Evolutionary conservation across 148 eudicot genomes (phyloP), one percentile per base, ranked within the genome.

Genomic region (Fagopyrum esculentum): DNA sequence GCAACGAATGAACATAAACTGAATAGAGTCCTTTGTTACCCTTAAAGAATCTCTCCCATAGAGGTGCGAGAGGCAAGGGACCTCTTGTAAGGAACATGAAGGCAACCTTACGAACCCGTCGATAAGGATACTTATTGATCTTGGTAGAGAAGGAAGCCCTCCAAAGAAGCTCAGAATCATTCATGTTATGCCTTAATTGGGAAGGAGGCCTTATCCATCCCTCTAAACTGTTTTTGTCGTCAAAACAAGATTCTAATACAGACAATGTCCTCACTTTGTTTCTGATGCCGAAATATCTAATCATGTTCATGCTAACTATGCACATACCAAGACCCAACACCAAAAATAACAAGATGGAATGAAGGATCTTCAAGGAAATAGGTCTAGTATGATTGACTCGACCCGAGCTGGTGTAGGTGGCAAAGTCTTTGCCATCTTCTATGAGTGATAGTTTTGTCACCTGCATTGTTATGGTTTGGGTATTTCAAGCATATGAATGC

Each of bases 1-100:
- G 88, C 49, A 83, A 45, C 10, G 88, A 76, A 75, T 85, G 88
- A 70, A 85, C 61, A 55, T 81, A 85, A 11, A 85, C 77, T 10
- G 88, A 78, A 72, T 79, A 85, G 9, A 75, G 68, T 9, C 84
- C 86, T 16, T 85, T 77, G 45, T 81, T 77, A 44, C 88, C 86
- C 40, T 12, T 45, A 43, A 85, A 85, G 52, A 83, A 85, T 76
- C 73, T 75, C 49, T 85, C 88, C 88, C 88, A 85, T 0, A 85
- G 80, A 69, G 86, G 88, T 3, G 84, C 47, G 26, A 85, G 77
- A 11, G 88, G 88, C 69, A 85, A 59, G 54, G 86, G 86, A 4
- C 88, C 88, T 49, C 88, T 78, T 1, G 88, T 81, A 13, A 85
- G 51, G 72, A 85, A 77, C 79, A 77, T 76, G 51, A 76, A 76